Base-by-base conservation (phyloP, 1,284 basidiomycete genomes). In the Cutaneotrichosporon spelunceum region DNA sequence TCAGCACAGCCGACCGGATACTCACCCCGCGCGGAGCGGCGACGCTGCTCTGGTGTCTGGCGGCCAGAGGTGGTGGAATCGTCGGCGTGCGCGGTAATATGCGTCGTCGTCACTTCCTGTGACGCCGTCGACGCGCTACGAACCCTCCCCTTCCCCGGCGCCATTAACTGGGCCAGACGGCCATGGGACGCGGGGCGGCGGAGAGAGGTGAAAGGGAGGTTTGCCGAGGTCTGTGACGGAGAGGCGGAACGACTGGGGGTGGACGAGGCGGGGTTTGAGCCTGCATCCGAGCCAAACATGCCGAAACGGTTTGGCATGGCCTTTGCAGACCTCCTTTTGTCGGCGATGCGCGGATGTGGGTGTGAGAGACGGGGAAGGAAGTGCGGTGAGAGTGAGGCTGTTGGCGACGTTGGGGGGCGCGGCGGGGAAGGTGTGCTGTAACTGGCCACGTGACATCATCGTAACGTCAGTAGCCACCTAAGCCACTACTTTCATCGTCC, bases 11-110 rank as follows among this genome's bases (percentile, higher is more conserved):
- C 23, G 16, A 19, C 16, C 1, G 16, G 14, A 4, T 21, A 67
- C 72, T 56, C 54, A 76, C 76, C 76, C 67, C 69, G 69, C 2
- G 72, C 71, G 1, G 70, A 68, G 36, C 73, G 57, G 11, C 75
- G 61, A 23, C 73, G 64, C 42, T 72, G 68, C 55, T 78, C 76
- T 0, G 76, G 76, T 9, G 76, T 78, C 0, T 63, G 65, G n/a
- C 75, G 62, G 7, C 76, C 76, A 39, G 68, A 69, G 0, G 57
- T 44, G 8, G 47, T 61, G 0, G 24, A 47, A 39, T 74, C 71
- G 10, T 71, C 75, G 7, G 68, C 70, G 39, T 68, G 67, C 1
- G 66, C 68, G 14, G 68, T 72, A 19, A 67, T 60, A 4, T 64
- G 61, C 4, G 66, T 50, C 13, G 48, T 50, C 14, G 27, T 64